Base-by-base conservation (phyloP, 371 early-diverging fungal species). In the Mucor lusitanicus region DNA sequence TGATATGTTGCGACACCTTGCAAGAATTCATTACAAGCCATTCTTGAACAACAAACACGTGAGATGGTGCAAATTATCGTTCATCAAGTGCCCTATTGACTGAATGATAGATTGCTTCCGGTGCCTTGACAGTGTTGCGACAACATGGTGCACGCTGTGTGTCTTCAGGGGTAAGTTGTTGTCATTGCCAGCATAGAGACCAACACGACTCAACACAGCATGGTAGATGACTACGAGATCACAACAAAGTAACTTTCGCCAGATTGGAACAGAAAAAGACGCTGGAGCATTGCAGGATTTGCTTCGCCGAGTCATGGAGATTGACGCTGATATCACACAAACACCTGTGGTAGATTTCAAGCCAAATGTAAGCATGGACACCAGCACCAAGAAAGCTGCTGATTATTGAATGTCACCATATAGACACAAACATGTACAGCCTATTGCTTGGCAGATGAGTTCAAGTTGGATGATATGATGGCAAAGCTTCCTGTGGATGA, bases 241-340 rank as follows among this genome's bases (percentile, higher is more conserved):
- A 23, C 1, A n/a, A 1, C 17, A 61, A 61, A 61, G 11, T 11
- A 35, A 64, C 46, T 67, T 74, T 40, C 69, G 74, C 7, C 71
- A 63, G 7, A 33, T 71, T 17, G 77, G 73, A 5, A 64, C 64
- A 21, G 63, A 64, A 25, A 71, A 78, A n/a, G 70, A 78, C 25
- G 65, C 75, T 6, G 74, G 76, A 0, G 72, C 79, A 12, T 57
- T 78, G 12, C 76, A 78, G 37, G 75, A 71, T 17, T 64, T 75
- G 44, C 59, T 78, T 53, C 30, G 61, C 35, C 68, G 73, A 6
- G 79, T 78, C n/a, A 71, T 68, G 65, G 76, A 78, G 30, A 68
- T 78, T 23, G 79, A 78, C 28, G 65, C 74, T 13, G 70, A 71
- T 17, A 71, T 75, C 27, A 69, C 66, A 19, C 70, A 70, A 33